A percentile compares a stretch with the other conserved stretches of the same genome.
These are phyloP conservation scores for Paulownia fortunei DNA, from an alignment of 257 asterid species.

Conservation along the genomic window DNA sequence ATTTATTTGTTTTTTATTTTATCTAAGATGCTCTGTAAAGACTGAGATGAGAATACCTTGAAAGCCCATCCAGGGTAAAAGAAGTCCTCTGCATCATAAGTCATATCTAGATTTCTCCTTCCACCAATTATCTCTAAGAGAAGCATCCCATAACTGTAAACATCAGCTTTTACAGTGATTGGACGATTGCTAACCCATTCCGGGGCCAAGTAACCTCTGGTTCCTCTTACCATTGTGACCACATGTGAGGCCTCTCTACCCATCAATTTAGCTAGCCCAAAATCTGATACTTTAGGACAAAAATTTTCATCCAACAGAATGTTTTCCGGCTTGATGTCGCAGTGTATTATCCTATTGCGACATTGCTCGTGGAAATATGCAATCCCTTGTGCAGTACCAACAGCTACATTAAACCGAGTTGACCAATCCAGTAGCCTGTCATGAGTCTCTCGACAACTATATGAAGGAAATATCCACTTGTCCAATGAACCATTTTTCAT, in stretches of 20 bases:
- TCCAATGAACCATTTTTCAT: conserved; percentile 91
- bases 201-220: conserved; percentile 89
- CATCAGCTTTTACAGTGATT: conserved; percentile 89
- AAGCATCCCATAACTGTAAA: conserved; percentile 93
- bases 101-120: conserved; percentile 87
- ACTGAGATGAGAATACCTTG: conserved; percentile 56
- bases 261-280: conserved; percentile 92
- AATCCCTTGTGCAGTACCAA: conserved; percentile 87
- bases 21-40: not conserved
- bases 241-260: conserved; percentile 92
- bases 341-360: conserved; percentile 82
- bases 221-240: conserved; percentile 85
- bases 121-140: conserved; percentile 88
- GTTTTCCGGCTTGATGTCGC: conserved; percentile 94
- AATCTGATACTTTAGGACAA: conserved; percentile 91
- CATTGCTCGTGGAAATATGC: conserved; percentile 97
- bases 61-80: conserved; percentile 98
- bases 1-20: too few species aligned
- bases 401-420: conserved; percentile 73
- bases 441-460: conserved; percentile 35
- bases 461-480: conserved; percentile 82
- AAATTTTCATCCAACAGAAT: conserved; percentile 82
- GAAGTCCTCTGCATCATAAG: conserved; percentile 72
- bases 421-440: conserved; percentile 64
- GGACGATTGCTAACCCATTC: conserved; percentile 93